Evolutionary conservation across 1,284 basidiomycete genomes (phyloP), one percentile per base, ranked within the genome.

Genomic region (Cystobasidium slooffiae): DNA sequence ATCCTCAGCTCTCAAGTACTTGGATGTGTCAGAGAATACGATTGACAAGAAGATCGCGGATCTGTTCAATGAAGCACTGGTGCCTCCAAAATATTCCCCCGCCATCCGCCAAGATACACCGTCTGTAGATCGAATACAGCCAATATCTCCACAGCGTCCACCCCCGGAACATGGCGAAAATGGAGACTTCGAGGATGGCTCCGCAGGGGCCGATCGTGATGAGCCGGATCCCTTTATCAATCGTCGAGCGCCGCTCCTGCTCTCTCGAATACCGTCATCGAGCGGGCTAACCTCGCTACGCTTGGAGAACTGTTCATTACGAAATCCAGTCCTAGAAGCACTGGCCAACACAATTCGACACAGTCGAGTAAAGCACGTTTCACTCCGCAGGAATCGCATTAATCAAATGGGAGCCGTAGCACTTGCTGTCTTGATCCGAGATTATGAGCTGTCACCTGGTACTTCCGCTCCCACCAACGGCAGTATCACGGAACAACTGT

Each of bases 351-450:
- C 87, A 10, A 88, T 97, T 20, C 89, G 94, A 4, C 88, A 88
- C 0, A 94, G 93, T 0, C 89, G 89, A 0, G 83, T 97, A 65
- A 88, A 88, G 77, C 92, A 97, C 79, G 89, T 97, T 68, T 96
- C 93, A 0, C 84, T 97, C 14, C 88, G 94, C 37, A 87, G 92
- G 67, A 96, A 97, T 82, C 88, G 88, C 65, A 96, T 97, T 78
- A 88, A 87, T 49, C 86, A 88, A 0, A 87, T 90, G 0, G 92
- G 93, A 24, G 93, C 91, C 1, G 93, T 97, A 2, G 90, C 93
- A 0, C 85, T 97, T n/a, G 93, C 94, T 0, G 86, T 96, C 65
- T 95, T 97, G 92, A 93, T 97, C 76, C 88, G 91, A 72, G 94
- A 97, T 82, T 97, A 96, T 80, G 92, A 92, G 3, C 92, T 94